These are phyloP conservation scores for Paecilomyces dactylethromorphus DNA, from an alignment of 2,329 filamentous ascomycete genomes.

Conservation along the genomic window DNA sequence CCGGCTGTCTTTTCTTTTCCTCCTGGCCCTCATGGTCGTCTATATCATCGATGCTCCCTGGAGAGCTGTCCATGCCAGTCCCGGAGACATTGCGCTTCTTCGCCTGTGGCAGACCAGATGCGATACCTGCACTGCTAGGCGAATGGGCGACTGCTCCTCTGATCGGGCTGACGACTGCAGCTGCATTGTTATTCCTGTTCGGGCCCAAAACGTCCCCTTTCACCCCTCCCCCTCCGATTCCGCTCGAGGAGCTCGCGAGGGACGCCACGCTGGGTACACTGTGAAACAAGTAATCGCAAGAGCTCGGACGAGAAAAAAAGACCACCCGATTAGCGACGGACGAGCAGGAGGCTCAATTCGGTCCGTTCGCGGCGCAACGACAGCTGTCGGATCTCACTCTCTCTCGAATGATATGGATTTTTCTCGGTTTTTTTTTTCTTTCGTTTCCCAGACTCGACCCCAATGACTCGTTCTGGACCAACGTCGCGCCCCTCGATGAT, in stretches of 20 bases:
- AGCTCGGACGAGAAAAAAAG: slow-evolving; percentile 8
- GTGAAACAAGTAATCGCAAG: slow-evolving; percentile 9
- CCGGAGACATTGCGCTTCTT: slow-evolving; percentile 38
- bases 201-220: slow-evolving; percentile 18
- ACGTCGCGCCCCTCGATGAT: slow-evolving; percentile 4
- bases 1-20: slow-evolving; percentile 39
- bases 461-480: not conserved
- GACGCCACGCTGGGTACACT: slow-evolving; percentile 31
- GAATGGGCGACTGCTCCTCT: slow-evolving; percentile 28
- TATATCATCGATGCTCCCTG: slow-evolving; percentile 39
- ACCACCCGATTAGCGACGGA: not conserved
- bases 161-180: slow-evolving; percentile 28
- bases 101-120: slow-evolving; percentile 23
- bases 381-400: not conserved
- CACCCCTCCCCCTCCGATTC: slow-evolving; percentile 28
- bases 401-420: not conserved
- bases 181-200: slow-evolving; percentile 26
- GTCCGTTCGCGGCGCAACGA: not conserved
- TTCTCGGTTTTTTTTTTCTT: not conserved
- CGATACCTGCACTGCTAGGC: slow-evolving; percentile 17
- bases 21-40: slow-evolving; percentile 38
- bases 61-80: slow-evolving; percentile 41
- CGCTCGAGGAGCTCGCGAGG: slow-evolving; percentile 23
- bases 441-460: not conserved
- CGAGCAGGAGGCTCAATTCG: not conserved